phyloP scores from a whole-genome alignment of 805 yeast genomes.

The Barnettozyma californica region DNA sequence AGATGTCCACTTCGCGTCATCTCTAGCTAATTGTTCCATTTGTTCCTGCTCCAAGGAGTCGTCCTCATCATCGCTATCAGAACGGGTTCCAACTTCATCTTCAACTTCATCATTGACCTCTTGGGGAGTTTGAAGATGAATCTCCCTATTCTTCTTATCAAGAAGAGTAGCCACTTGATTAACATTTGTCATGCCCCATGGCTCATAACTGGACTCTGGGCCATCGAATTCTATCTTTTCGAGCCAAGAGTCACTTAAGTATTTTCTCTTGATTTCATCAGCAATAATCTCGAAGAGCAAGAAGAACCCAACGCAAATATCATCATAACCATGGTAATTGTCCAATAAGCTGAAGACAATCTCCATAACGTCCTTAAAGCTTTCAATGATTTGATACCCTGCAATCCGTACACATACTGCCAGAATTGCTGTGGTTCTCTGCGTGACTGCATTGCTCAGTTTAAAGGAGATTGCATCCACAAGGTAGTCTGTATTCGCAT shows the following conservation, averaged over 20 bases:
- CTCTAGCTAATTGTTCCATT: constrained; percentile 23
- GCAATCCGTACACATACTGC: constrained; percentile 65
- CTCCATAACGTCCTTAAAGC: constrained; percentile 66
- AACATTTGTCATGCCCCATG: constrained; percentile 41
- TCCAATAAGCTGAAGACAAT: constrained; percentile 76
- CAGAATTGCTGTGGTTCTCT: constrained; percentile 70
- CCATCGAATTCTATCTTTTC: constrained; percentile 18
- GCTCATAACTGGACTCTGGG: constrained; percentile 21
- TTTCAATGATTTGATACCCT: constrained; percentile 59
- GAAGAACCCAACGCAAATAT: constrained; percentile 69
- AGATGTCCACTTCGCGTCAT: constrained; percentile 52
- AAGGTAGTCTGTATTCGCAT: constrained; percentile 72
- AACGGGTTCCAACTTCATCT: constrained; percentile 30
- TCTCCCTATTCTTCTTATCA: constrained; percentile 30
- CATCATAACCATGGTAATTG: constrained; percentile 75
- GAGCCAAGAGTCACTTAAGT: constrained; percentile 24
- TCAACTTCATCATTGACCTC: constrained; percentile 30
- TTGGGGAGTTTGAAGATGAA: constrained; percentile 26
- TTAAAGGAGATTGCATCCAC: constrained; percentile 71
- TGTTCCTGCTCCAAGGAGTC: constrained; percentile 24
- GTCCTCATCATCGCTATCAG: constrained; percentile 29
- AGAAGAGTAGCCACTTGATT: constrained; percentile 41
- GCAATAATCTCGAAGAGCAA: constrained; percentile 60
- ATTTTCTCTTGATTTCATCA: constrained; percentile 38
- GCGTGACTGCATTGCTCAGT: constrained; percentile 62